Evolutionary conservation across 768 basidiomycete species (phyloP), one percentile per base, ranked within the genome.

Genomic region (Rhizopogon vinicolor): DNA sequence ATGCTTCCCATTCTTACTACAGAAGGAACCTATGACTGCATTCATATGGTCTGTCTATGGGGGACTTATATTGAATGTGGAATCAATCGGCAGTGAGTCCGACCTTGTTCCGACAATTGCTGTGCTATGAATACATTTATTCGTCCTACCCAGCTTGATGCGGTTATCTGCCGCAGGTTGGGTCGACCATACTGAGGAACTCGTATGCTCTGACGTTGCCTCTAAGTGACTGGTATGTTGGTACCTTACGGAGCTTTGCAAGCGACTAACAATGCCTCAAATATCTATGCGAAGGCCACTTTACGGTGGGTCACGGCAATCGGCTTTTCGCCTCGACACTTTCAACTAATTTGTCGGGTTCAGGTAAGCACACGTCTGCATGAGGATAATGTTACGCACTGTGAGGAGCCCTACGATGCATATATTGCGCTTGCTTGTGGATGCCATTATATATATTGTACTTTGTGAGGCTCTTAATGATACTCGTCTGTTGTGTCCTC

Each of bases 361-460:
- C 53, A 37, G 44, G 53, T 54, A 54, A 31, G 29, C 14, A 31
- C 39, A 46, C 43, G 25, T 45, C 43, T 54, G 4, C 31, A 1
- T 54, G 44, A 44, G 43, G 7, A 16, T n/a, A 44, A 39, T 12
- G 35, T 46, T 46, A n/a, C 53, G 53, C 10, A 5, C 44, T 10
- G 35, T 33, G 3, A 29, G 31, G 35, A 35, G 18, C 19, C n/a
- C 22, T 33, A 13, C 25, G 1, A 16, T 45, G 16, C 44, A 43
- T 7, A 35, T 48, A 18, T 14, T 54, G 43, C 44, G 43, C 7
- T 19, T 54, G 5, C 13, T 54, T 29, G 22, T 54, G n/a, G 53
- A 54, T 46, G 29, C 53, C 16, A 44, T 35, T 16, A 48, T 54
- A 28, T 35, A n/a, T n/a, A n/a, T n/a, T 48, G 44, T 54, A 54